phyloP scores from a whole-genome alignment of 345 rosid genomes.

The Ailanthus altissimus region DNA sequence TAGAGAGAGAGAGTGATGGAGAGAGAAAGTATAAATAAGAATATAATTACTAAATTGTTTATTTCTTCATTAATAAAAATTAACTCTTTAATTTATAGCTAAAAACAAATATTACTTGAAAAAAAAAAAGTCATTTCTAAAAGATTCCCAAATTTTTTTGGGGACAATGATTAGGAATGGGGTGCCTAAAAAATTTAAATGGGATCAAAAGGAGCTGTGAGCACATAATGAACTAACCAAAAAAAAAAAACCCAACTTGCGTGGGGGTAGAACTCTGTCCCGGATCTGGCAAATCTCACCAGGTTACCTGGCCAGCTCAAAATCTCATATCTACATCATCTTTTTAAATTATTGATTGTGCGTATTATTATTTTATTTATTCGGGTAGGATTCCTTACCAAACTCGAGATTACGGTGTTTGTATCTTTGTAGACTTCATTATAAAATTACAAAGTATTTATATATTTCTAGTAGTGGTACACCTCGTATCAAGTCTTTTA shows the following conservation, averaged over 20 bases:
- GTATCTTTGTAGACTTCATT: background rate
- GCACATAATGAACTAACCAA: background rate
- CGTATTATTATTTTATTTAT: background rate
- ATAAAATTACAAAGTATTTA: no score
- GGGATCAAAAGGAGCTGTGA: background rate
- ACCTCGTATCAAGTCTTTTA: background rate
- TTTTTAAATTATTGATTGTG: background rate
- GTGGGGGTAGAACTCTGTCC: background rate
- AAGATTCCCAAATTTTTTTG: background rate
- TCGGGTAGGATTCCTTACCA: background rate
- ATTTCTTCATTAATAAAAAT: no score
- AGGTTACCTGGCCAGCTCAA: background rate
- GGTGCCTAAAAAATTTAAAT: background rate
- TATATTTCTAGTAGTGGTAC: background rate
- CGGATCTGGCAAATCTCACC: background rate
- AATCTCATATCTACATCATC: background rate
- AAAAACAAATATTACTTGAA: no score
- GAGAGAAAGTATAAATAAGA: no score
- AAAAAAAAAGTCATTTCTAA: no score
- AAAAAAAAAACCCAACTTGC: no score
- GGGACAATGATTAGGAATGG: conserved; percentile 1
- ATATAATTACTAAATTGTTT: no score
- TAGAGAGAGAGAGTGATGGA: no score
- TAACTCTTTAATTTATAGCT: no score
- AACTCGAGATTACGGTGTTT: background rate